Evolutionary conservation across 31 red algal genomes (phyloP).

Genomic region (Porphyra umbilicalis): DNA sequence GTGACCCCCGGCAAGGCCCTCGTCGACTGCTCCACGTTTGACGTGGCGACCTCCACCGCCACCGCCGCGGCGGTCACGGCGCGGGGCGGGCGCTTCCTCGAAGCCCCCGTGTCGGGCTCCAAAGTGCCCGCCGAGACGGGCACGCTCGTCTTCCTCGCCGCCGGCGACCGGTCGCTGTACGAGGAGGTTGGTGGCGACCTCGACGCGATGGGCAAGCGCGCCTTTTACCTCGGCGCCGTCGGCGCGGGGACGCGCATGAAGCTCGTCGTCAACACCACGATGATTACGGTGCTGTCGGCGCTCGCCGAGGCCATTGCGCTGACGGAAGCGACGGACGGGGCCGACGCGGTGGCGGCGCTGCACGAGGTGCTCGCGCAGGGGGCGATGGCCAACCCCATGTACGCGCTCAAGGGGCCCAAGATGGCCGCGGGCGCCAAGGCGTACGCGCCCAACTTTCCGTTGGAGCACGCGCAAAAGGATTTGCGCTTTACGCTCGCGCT

Average conservation of each 20-base stretch:
- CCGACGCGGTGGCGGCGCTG: constrained; percentile 34
- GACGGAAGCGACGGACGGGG: constrained; percentile 38
- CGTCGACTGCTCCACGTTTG: constrained; percentile 82
- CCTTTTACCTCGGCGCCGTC: constrained; percentile 57
- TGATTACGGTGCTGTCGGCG: constrained; percentile 81
- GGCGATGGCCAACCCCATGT: constrained; percentile 91
- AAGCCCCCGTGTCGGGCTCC: constrained; percentile 86
- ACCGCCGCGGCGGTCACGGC: constrained; percentile 27
- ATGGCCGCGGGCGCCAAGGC: constrained; percentile 44
- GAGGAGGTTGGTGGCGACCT: constrained; percentile 21
- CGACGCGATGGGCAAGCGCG: constrained; percentile 72
- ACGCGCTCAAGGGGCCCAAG: constrained; percentile 72
- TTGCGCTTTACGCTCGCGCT: constrained; percentile 72
- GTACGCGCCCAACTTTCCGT: constrained; percentile 78
- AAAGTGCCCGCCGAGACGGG: constrained; percentile 74
- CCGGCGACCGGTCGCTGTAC: constrained; percentile 44
- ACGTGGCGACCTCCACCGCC: constrained; percentile 35
- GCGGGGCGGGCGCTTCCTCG: constrained; percentile 59
- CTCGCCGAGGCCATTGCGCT: constrained; percentile 80
- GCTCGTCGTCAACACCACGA: constrained; percentile 83
- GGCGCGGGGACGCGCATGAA: constrained; percentile 86
- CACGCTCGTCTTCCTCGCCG: constrained; percentile 66
- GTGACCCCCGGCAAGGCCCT: constrained; percentile 53
- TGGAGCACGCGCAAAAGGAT: constrained; percentile 90
- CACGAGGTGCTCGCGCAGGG: constrained; percentile 75